Base-by-base conservation (phyloP, 179 eudicot genomes). In the Camellia oleifera region DNA sequence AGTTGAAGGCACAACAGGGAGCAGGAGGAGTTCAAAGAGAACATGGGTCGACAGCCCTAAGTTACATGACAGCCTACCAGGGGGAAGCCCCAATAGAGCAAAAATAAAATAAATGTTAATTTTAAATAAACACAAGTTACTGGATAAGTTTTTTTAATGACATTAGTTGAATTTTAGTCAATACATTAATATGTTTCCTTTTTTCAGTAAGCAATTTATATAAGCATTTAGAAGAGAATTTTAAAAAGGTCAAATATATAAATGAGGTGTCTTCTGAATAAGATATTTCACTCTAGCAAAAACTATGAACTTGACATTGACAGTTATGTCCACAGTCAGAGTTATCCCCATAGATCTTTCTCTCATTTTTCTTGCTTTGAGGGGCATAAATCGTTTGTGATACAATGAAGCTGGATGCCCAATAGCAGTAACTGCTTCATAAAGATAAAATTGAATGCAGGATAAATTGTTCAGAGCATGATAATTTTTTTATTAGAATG, bases 61-160 rank as follows among this genome's bases (percentile, higher is more conserved):
- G 32, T 26, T 26, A 26, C 32, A 26, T 26, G 32, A 26, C 32
- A 26, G 32, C 32, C 32, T 26, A 26, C 32, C 32, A 26, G 32
- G 32, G 32, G 1, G 32, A 26, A 26, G 32, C 32, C 32, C 32
- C 32, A 26, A 26, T 26, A 26, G 32, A 26, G 32, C 32, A 26
- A 1, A 26, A 26, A 26, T 1, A 26, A 26, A 26, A 26, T 26
- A 26, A 26, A 26, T 0, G 52, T 46, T 11, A 26, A 62, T 50
- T 46, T 23, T 26, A 48, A 50, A 23, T 20, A 46, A 76, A 18
- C 78, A 26, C 69, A 76, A 76, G 69, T 76, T 45, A 48, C 2
- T 62, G 44, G 50, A 20, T 18, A 26, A 26, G 32, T 26, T 26
- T 26, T 18, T 48, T 64, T 32, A 23, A 18, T 0, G 4, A 40